phyloP scores from a whole-genome alignment of 768 basidiomycete species.

The Phlebiopsis gigantea region DNA sequence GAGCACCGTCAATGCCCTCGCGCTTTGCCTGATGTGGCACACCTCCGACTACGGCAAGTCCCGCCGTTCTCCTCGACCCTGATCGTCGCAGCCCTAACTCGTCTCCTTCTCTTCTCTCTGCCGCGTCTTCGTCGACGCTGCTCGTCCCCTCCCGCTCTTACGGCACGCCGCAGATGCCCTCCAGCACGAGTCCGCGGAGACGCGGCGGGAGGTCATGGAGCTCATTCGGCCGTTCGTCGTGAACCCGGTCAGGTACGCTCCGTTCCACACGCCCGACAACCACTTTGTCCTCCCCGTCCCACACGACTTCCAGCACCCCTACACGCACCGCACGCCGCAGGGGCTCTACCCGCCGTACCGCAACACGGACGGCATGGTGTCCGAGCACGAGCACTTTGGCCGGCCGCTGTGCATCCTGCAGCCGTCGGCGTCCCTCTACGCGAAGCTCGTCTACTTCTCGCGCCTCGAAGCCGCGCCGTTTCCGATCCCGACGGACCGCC shows the following conservation, averaged over 20 bases:
- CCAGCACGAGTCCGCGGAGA: constrained; percentile 11
- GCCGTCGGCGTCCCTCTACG: constrained; percentile 51
- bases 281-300: constrained; percentile 51
- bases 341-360: constrained; percentile 48
- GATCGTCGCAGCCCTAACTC: not conserved
- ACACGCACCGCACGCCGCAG: constrained; percentile 32
- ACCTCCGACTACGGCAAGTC: constrained; percentile 44
- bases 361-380: constrained; percentile 12
- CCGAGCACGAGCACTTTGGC: constrained; percentile 19
- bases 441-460: constrained; percentile 58
- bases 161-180: constrained; percentile 12
- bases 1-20: constrained; percentile 41
- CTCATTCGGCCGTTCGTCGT: constrained; percentile 42
- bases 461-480: constrained; percentile 40
- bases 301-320: constrained; percentile 13
- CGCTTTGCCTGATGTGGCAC: constrained; percentile 63
- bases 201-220: constrained; percentile 26
- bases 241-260: constrained; percentile 41
- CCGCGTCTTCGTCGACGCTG: not conserved
- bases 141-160: not conserved
- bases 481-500: constrained; percentile 17
- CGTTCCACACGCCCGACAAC: constrained; percentile 55
- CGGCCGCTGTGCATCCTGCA: constrained; percentile 20
- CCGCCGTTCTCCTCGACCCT: constrained; percentile 5
- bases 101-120: not conserved